phyloP scores from a whole-genome alignment of 1,139 yeast genomes.

The Blastobotrys ciferrii region DNA sequence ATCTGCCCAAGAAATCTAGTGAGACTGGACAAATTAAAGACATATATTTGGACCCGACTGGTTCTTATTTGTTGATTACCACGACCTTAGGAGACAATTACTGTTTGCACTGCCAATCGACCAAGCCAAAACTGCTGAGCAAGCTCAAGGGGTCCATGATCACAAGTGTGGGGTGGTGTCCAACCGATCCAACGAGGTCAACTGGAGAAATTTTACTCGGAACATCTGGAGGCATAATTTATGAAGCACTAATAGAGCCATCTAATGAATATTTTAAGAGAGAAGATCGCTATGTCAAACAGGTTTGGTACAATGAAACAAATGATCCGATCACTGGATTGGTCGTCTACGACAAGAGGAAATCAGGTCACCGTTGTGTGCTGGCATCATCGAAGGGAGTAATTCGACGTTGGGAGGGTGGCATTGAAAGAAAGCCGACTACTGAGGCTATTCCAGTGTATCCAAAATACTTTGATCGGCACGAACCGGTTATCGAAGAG shows the following conservation, averaged over 20 bases:
- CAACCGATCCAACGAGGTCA: slow-evolving; percentile 37
- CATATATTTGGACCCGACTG: slow-evolving; percentile 49
- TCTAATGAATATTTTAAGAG: slow-evolving; percentile 44
- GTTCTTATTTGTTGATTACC: slow-evolving; percentile 49
- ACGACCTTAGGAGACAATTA: slow-evolving; percentile 47
- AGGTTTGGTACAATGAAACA: slow-evolving; percentile 38
- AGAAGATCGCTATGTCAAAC: slow-evolving; percentile 43
- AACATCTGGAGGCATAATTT: slow-evolving; percentile 45
- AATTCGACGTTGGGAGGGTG: slow-evolving; percentile 43
- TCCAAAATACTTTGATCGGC: slow-evolving; percentile 32
- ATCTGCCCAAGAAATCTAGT: slow-evolving; percentile 31
- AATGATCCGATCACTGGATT: slow-evolving; percentile 40
- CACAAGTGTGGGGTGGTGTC: slow-evolving; percentile 46
- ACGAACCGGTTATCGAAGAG: slow-evolving; percentile 28
- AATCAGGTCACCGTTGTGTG: slow-evolving; percentile 29
- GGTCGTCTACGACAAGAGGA: slow-evolving; percentile 26
- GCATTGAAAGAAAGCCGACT: slow-evolving; percentile 25
- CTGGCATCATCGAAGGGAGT: slow-evolving; percentile 41
- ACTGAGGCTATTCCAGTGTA: slow-evolving; percentile 32
- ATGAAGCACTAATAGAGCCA: slow-evolving; percentile 48
- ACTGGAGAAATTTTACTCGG: slow-evolving; percentile 53
- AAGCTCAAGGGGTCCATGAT: slow-evolving; percentile 46
- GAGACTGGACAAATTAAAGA: slow-evolving; percentile 36
- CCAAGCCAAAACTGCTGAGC: slow-evolving; percentile 40
- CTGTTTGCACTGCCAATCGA: slow-evolving; percentile 42